phyloP scores from a whole-genome alignment of 1,284 basidiomycete genomes.

The Leucoagaricus sp. region DNA sequence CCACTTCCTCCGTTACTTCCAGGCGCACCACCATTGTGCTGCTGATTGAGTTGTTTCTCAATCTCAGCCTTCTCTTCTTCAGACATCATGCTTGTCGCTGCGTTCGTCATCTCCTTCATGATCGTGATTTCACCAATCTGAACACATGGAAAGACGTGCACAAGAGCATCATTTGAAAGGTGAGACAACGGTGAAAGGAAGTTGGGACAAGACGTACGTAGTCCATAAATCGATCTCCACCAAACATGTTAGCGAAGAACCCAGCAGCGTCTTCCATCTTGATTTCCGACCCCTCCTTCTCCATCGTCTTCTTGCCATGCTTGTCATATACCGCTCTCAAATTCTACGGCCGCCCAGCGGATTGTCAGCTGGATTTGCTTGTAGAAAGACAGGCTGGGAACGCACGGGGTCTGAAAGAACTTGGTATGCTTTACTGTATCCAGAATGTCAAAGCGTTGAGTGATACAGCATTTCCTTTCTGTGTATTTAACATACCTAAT shows the following conservation, averaged over 20 bases:
- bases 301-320: slow-evolving; percentile 87
- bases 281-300: slow-evolving; percentile 63
- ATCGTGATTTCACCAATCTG: slow-evolving; percentile 93
- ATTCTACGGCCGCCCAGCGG: slow-evolving; percentile 56
- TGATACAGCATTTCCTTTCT: slow-evolving; percentile 17
- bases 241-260: slow-evolving; percentile 92
- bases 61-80: slow-evolving; percentile 92
- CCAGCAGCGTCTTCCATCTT: slow-evolving; percentile 86
- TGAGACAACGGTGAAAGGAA: not conserved
- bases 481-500: slow-evolving; percentile 62
- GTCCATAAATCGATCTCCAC: slow-evolving; percentile 84
- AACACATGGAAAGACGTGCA: not conserved
- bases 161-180: too few relatives aligned
- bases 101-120: slow-evolving; percentile 87
- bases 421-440: slow-evolving; percentile 83
- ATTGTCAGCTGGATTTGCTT: not conserved
- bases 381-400: slow-evolving; percentile 18
- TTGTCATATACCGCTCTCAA: slow-evolving; percentile 92
- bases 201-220: slow-evolving; percentile 60
- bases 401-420: slow-evolving; percentile 82
- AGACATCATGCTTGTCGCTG: slow-evolving; percentile 80
- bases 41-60: slow-evolving; percentile 65
- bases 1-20: not conserved
- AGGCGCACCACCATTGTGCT: slow-evolving; percentile 8
- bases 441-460: slow-evolving; percentile 4